phyloP scores from a whole-genome alignment of 495 filamentous ascomycete species.

The Peziza echinospora region DNA sequence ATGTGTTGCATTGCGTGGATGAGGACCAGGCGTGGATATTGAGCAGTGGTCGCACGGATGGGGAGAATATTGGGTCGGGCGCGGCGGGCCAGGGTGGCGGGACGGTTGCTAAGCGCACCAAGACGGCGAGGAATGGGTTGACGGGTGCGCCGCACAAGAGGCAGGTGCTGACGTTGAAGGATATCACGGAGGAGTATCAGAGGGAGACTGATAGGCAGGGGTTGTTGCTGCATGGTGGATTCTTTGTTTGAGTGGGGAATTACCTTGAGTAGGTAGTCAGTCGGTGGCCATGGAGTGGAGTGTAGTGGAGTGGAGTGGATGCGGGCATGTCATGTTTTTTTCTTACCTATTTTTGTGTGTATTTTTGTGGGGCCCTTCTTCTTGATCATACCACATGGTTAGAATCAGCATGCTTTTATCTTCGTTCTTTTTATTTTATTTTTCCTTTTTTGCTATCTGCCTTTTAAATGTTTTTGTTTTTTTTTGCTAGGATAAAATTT shows the following conservation, averaged over 20 bases:
- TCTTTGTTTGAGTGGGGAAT: conserved; percentile 20
- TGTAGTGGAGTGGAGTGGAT: too few relatives aligned
- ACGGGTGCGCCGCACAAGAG: conserved; percentile 21
- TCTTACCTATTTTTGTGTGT: too few relatives aligned
- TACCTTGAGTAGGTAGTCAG: too few relatives aligned
- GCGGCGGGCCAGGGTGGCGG: conserved; percentile 19
- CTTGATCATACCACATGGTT: too few relatives aligned
- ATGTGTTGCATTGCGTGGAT: conserved; percentile 64
- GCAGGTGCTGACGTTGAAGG: conserved; percentile 56
- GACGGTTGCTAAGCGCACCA: conserved; percentile 13
- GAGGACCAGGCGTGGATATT: conserved; percentile 54
- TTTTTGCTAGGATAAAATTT: too few relatives aligned
- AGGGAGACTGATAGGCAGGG: conserved; percentile 58
- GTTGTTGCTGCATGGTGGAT: conserved; percentile 16
- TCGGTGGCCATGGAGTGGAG: too few relatives aligned
- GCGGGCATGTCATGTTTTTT: too few relatives aligned
- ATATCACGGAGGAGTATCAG: conserved; percentile 68
- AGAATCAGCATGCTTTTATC: too few relatives aligned
- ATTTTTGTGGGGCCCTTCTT: too few relatives aligned
- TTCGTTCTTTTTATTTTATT: too few relatives aligned
- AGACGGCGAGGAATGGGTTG: not conserved
- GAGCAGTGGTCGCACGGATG: conserved; percentile 22
- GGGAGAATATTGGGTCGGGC: conserved; percentile 18
- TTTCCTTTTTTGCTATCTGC: too few relatives aligned
- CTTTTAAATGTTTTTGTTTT: too few relatives aligned